Base-by-base conservation (phyloP, 129 eudicot genomes). In the Pulicaria dysenterica region DNA sequence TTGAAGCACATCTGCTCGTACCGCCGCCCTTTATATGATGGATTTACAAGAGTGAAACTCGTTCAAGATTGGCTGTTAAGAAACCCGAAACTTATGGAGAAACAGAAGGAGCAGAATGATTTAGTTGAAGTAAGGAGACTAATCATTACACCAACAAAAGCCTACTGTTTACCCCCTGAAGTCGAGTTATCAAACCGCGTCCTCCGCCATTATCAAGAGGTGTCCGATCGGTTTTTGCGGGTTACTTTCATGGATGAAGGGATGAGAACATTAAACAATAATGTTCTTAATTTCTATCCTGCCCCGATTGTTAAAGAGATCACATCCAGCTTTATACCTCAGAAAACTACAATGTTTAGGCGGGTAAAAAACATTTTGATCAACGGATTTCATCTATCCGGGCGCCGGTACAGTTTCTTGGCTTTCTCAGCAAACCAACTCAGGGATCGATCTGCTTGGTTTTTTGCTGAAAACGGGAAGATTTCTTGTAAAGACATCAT, bases 211-310 rank as follows among this genome's bases (percentile, higher is more conserved):
- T 61, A 61, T 61, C 31, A 13, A 39, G 48, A 61, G 7, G 48
- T 61, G 14, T 61, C 67, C 12, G 67, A 61, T 61, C 31, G 67
- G 47, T 61, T 61, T 61, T 4, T 61, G 8, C 48, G 67, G 48
- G 67, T 61, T 47, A 61, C 67, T 14, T 61, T 61, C 47, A 61
- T 61, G 67, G 67, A 61, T 40, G 67, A 61, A 61, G 67, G 67
- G 13, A 61, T 61, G 67, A 61, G 31, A 40, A 61, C 67, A 14
- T 61, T 61, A 61, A 61, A 61, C 67, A 61, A 61, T 14, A 40
- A 40, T 39, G 67, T 15, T 61, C 67, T 61, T 14, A 61, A 61
- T 61, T 61, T 39, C 6, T 61, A 61, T 47, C 67, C 67, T 40
- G 67, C 67, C 36, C n/a, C 67, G n/a, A 61, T 61, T 3, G 67